These are phyloP conservation scores for Diplocarpon rosae DNA, from an alignment of 2,329 filamentous ascomycete genomes.

Conservation along the genomic window DNA sequence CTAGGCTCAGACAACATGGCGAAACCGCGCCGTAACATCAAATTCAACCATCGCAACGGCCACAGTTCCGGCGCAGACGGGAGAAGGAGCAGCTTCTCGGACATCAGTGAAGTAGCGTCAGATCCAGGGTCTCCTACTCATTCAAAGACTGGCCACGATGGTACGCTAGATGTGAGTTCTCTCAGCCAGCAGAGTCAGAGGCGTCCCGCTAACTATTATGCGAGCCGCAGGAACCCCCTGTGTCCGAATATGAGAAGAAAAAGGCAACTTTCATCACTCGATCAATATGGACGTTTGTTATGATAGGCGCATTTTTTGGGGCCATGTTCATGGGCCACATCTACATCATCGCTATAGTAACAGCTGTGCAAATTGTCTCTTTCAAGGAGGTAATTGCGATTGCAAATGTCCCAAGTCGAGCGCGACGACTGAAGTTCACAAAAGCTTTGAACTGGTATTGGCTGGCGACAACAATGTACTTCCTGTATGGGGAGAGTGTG, in stretches of 20 bases:
- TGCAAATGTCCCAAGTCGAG: slow-evolving; percentile 83
- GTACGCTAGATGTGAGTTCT: slow-evolving; percentile 28
- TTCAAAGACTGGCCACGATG: slow-evolving; percentile 26
- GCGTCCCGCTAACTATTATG: slow-evolving; percentile 15
- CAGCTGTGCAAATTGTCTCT: slow-evolving; percentile 86
- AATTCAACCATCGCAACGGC: slow-evolving; percentile 34
- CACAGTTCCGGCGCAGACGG: slow-evolving; percentile 24
- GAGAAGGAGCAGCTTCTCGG: slow-evolving; percentile 60
- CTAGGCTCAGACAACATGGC: slow-evolving; percentile 27
- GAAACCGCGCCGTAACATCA: slow-evolving; percentile 41
- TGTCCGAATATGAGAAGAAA: slow-evolving; percentile 91
- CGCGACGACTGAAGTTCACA: slow-evolving; percentile 82
- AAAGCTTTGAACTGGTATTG: slow-evolving; percentile 99
- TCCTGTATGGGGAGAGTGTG: slow-evolving; percentile 94
- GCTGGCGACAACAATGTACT: slow-evolving; percentile 98
- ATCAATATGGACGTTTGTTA: slow-evolving; percentile 95
- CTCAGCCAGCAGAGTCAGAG: not conserved
- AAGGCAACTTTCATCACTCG: slow-evolving; percentile 95
- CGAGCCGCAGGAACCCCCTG: slow-evolving; percentile 21
- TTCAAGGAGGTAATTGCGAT: slow-evolving; percentile 99
- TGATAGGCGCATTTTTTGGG: slow-evolving; percentile 88
- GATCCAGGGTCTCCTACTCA: slow-evolving; percentile 24
- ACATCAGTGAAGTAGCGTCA: slow-evolving; percentile 51
- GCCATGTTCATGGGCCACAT: slow-evolving; percentile 94
- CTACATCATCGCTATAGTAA: slow-evolving; percentile 90